Conservation (phyloP, 2,329 filamentous ascomycete species). For the Trichoderma arundinaceum region DNA sequence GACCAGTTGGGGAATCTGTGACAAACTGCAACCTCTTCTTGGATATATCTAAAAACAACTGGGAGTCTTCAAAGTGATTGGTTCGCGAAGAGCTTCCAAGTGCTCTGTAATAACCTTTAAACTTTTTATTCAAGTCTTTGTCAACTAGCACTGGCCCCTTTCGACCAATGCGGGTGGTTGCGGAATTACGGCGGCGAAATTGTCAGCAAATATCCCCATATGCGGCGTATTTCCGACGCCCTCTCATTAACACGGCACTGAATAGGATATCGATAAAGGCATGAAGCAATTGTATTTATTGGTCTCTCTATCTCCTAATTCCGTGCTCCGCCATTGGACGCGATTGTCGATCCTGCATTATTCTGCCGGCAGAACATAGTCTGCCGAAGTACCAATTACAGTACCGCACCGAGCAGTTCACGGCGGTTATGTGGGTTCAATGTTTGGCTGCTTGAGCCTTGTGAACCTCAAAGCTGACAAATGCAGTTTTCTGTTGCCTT, state of each 20-base stretch:
- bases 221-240: conserved; percentile 6
- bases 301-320: neutral
- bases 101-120: too few relatives aligned
- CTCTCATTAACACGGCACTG: neutral
- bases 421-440: neutral
- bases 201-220: neutral
- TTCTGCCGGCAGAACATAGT: too few relatives aligned
- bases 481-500: neutral
- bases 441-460: neutral
- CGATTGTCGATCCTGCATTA: too few relatives aligned
- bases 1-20: too few relatives aligned
- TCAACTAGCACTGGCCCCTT: too few relatives aligned
- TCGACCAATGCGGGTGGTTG: neutral
- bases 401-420: too few relatives aligned
- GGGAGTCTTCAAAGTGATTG: too few relatives aligned
- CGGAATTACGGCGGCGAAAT: conserved; percentile 4
- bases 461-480: neutral
- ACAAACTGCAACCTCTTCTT: too few relatives aligned
- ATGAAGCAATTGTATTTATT: neutral
- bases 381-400: too few relatives aligned
- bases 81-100: too few relatives aligned
- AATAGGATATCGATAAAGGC: neutral
- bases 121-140: too few relatives aligned
- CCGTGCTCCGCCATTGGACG: neutral
- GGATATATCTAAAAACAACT: too few relatives aligned